Conservation (phyloP, 2,329 filamentous ascomycete genomes). For the Colletotrichum cordylinicola region DNA sequence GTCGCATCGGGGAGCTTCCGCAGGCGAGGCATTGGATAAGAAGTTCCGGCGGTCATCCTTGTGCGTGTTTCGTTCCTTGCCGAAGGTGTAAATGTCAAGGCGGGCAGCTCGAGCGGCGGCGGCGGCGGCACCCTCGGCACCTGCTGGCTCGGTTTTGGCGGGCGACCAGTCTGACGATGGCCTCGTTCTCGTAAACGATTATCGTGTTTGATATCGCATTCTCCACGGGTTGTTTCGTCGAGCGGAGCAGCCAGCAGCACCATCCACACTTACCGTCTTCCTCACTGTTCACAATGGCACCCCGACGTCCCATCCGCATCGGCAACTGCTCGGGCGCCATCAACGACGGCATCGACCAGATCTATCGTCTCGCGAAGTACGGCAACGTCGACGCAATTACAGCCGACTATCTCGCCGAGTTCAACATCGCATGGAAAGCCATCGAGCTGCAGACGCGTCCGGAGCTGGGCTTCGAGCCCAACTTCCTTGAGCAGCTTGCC, state of each 20-base stretch:
- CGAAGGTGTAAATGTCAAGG: background rate
- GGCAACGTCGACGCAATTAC: constrained; percentile 41
- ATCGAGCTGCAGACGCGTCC: constrained; percentile 38
- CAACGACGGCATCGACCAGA: constrained; percentile 30
- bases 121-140: background rate
- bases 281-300: background rate
- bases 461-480: constrained; percentile 40
- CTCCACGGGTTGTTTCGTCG: background rate
- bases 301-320: constrained; percentile 35
- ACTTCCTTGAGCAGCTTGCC: constrained; percentile 47
- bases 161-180: background rate
- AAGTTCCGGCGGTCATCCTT: constrained; percentile 4
- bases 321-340: constrained; percentile 36
- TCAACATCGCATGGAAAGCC: constrained; percentile 55
- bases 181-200: background rate
- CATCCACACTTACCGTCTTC: background rate
- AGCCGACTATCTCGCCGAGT: constrained; percentile 46
- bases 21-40: background rate
- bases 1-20: background rate
- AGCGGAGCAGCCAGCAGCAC: background rate
- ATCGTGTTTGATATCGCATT: background rate
- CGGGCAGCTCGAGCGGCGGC: background rate
- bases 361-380: constrained; percentile 28
- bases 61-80: background rate
- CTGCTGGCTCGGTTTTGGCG: background rate